phyloP scores from a whole-genome alignment of 768 basidiomycete genomes.

The Psilocybe sp. region DNA sequence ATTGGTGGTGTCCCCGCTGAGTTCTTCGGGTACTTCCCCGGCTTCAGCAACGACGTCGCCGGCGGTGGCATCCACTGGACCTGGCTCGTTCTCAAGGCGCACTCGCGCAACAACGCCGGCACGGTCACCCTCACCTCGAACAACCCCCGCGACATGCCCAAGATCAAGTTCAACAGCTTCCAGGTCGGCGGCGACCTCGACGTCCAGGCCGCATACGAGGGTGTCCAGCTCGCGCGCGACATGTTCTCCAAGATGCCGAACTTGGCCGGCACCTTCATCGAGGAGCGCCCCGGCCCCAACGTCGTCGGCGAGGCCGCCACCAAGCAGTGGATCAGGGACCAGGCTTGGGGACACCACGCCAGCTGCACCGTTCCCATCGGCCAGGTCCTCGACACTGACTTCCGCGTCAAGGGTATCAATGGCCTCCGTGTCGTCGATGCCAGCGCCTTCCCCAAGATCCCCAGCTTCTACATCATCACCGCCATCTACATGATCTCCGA shows the following conservation, averaged over 20 bases:
- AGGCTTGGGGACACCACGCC: slow-evolving; percentile 4
- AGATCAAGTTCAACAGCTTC: slow-evolving; percentile 3
- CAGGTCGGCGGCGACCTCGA: slow-evolving; percentile 1
- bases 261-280: neutral
- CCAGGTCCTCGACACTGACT: neutral
- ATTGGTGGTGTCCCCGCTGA: slow-evolving; percentile 2
- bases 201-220: slow-evolving; percentile 1
- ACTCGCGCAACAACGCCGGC: slow-evolving; percentile 2
- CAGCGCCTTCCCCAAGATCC: slow-evolving; percentile 3
- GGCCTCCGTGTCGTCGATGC: slow-evolving; percentile 3
- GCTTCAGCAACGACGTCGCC: neutral
- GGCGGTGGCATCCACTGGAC: slow-evolving; percentile 2
- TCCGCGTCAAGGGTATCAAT: slow-evolving; percentile 1
- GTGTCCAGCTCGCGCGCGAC: slow-evolving; percentile 3
- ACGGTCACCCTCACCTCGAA: slow-evolving; percentile 1
- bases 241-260: neutral
- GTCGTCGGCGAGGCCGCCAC: neutral
- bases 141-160: slow-evolving; percentile 1
- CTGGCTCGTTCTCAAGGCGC: slow-evolving; percentile 3
- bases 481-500: slow-evolving; percentile 5
- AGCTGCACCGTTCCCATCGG: slow-evolving; percentile 6
- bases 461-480: slow-evolving; percentile 1
- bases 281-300: neutral
- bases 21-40: slow-evolving; percentile 2
- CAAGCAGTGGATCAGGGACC: slow-evolving; percentile 3